Base-by-base conservation (phyloP, 2,329 filamentous ascomycete genomes). In the Achaetomium macrosporum region DNA sequence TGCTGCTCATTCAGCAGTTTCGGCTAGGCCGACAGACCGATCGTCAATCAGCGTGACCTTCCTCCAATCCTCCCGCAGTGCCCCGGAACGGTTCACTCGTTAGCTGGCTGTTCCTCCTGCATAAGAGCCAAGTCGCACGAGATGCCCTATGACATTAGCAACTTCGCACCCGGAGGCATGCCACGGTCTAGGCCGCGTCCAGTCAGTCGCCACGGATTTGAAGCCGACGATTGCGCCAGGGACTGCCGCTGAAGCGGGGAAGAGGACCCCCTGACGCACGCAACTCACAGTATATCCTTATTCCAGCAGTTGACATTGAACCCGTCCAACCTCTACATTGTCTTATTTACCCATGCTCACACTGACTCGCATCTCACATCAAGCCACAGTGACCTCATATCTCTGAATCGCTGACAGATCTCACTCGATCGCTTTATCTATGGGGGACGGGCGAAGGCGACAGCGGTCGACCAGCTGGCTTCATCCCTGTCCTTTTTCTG, bases 31-130 rank as follows among this genome's bases (percentile, higher is more conserved):
- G 25, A 25, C 7, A 25, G 4, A 25, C 25, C 25, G 25, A 25
- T 25, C 25, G 25, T 25, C 25, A 25, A 7, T 46, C 44, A 50
- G 29, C 50, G 44, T 55, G 50, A 57, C 52, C 45, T 49, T 36
- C 25, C 42, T 31, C 43, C 31, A 31, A 25, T 12, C 33, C 20
- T 42, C 46, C 46, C 17, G 42, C 47, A 37, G 29, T 17, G 36
- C 49, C 49, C 36, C 3, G 8, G 3, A 42, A 60, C 52, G 55
- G 61, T 56, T 59, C 58, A 55, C 53, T 57, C 47, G 59, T 58
- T 61, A 57, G 59, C 62, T 59, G 58, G 58, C 57, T 54, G 17
- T 47, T 16, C 20, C 42, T 55, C 46, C 55, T 59, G 57, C 57
- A 61, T 58, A 50, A 54, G 48, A 25, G 56, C 49, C 25, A 29